Evolutionary conservation across 768 basidiomycete species (phyloP), one percentile per base, ranked within the genome.

Genomic region (Naematelia encephala): DNA sequence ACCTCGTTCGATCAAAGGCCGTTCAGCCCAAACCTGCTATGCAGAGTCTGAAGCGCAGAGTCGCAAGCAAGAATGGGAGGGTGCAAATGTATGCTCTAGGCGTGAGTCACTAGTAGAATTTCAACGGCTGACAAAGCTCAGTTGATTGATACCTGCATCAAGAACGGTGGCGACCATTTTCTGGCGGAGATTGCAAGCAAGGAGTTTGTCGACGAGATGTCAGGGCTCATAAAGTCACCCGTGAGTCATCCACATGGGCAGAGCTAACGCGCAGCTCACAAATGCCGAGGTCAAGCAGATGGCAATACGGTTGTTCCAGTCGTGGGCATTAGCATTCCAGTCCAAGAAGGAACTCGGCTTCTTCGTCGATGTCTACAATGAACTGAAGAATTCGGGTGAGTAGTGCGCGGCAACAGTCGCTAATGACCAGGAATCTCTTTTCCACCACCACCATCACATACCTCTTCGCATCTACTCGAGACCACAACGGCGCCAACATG

Each of bases 141-240:
- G 89, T 81, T 97, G 50, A 86, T 89, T 48, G 96, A 98, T 77
- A 82, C 86, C 8, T 92, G 90, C 70, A 83, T 98, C 76, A 99
- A 99, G 86, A 99, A 99, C 70, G 91, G 91, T 10, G 96, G 96
- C 0, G 91, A 97, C 65, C 84, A 86, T 45, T 98, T 99, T 72
- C 79, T 98, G 51, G 77, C 77, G 1, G 91, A 96, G 74, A 78
- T 94, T 47, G 85, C 88, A 4, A 90, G 90, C 4, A 82, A 90
- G 56, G 92, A 97, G 72, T 94, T 93, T 73, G 86, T 94, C 78
- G 92, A 94, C 77, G 93, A 93, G 72, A 82, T 94, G 52, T 87
- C 89, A 44, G 91, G 89, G 5, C 86, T 94, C 59, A 83, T 94
- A 71, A 90, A 87, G 78, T 82, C 88, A 14, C 86, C 88, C 3